Evolutionary conservation across 805 yeast genomes (phyloP).

Genomic region (Blastobotrys parvus): DNA sequence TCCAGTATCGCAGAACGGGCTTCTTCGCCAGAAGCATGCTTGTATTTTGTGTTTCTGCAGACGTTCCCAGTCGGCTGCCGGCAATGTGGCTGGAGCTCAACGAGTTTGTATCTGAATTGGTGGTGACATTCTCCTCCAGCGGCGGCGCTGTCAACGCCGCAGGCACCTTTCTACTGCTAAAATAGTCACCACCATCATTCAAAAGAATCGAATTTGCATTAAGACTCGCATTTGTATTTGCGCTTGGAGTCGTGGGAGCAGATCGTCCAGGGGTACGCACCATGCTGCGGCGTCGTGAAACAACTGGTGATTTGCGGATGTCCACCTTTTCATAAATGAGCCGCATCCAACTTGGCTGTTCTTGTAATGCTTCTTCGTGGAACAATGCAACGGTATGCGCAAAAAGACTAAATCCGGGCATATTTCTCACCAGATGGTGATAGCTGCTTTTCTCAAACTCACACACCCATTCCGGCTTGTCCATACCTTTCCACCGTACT

Average conservation of each 20-base stretch:
- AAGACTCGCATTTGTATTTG: neutral
- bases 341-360: conserved; percentile 34
- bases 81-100: neutral
- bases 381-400: conserved; percentile 29
- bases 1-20: conserved; percentile 46
- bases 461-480: conserved; percentile 31
- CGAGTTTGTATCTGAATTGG: neutral
- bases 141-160: neutral
- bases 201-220: conserved; percentile 3
- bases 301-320: conserved; percentile 40
- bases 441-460: conserved; percentile 36
- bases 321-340: conserved; percentile 29
- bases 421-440: conserved; percentile 42
- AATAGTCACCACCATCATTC: conserved; percentile 2
- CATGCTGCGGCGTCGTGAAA: neutral
- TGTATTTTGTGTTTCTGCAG: conserved; percentile 5
- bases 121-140: conserved; percentile 2
- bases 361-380: conserved; percentile 26
- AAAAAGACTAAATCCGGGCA: conserved; percentile 34
- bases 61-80: neutral
- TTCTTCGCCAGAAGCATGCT: conserved; percentile 1
- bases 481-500: conserved; percentile 35
- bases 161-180: neutral
- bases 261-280: neutral
- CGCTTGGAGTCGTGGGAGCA: neutral